Evolutionary conservation across 805 yeast species (phyloP).

Genomic region (Pichia deserticola): DNA sequence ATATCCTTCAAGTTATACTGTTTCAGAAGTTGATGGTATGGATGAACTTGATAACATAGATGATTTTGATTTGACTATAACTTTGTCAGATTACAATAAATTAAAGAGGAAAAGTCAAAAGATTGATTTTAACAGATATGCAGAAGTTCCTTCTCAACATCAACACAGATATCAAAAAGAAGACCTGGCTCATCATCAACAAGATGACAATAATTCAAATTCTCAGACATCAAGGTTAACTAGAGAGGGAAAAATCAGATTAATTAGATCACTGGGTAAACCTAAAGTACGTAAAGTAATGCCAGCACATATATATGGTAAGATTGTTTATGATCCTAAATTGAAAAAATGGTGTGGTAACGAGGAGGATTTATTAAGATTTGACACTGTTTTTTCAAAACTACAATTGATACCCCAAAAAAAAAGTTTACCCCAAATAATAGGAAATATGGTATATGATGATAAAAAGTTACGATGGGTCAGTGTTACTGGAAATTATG

Average conservation of each 20-base stretch:
- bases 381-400: constrained; percentile 37
- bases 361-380: constrained; percentile 46
- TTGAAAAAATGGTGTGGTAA: constrained; percentile 59
- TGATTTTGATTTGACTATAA: constrained; percentile 23
- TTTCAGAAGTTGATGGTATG: constrained; percentile 16
- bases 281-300: constrained; percentile 20
- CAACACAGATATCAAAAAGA: background rate
- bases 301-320: constrained; percentile 28
- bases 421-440: constrained; percentile 28
- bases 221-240: constrained; percentile 18
- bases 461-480: constrained; percentile 52
- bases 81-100: constrained; percentile 21
- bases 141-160: constrained; percentile 17
- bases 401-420: constrained; percentile 4
- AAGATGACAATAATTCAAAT: background rate
- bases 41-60: constrained; percentile 22
- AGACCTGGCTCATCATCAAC: background rate
- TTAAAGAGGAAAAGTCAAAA: constrained; percentile 20
- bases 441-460: constrained; percentile 55
- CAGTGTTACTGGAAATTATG: constrained; percentile 35
- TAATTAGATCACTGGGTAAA: constrained; percentile 24
- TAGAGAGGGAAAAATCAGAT: constrained; percentile 26
- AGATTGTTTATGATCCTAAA: constrained; percentile 48
- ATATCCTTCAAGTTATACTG: too few relatives aligned
- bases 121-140: constrained; percentile 23